Percentiles rank a stretch among this genome's conserved stretches.
Evolutionary conservation across 2,329 filamentous ascomycete genomes (phyloP).

Genomic region (Botrytis elliptica): DNA sequence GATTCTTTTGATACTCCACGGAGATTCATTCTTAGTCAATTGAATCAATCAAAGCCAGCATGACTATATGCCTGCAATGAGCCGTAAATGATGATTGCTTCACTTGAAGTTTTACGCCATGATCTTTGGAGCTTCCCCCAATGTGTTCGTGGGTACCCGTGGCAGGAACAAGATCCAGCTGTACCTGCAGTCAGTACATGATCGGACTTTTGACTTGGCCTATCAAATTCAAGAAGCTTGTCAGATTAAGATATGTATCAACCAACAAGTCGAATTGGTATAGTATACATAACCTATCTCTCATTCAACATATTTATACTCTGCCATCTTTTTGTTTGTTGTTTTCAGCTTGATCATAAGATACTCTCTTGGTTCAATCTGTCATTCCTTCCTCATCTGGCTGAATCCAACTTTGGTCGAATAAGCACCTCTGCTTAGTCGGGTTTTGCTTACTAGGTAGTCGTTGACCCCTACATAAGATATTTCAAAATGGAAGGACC

Average conservation of each 20-base stretch:
- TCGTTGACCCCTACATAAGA: background rate
- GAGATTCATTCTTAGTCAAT: constrained; percentile 9
- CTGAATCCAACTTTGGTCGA: background rate
- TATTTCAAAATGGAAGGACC: constrained; percentile 20
- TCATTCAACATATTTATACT: background rate
- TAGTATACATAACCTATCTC: background rate
- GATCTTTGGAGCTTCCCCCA: constrained; percentile 6
- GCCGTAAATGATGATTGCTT: constrained; percentile 19
- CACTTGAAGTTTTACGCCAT: constrained; percentile 19
- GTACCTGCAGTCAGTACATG: constrained; percentile 8
- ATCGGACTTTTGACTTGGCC: background rate
- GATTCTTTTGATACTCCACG: background rate
- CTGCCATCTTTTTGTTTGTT: background rate
- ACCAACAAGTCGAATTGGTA: background rate
- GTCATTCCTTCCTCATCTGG: background rate
- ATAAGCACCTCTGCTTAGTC: background rate
- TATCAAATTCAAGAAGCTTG: background rate
- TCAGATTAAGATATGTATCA: background rate
- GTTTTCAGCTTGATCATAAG: background rate
- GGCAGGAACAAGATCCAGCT: constrained; percentile 3
- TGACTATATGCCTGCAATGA: constrained; percentile 18
- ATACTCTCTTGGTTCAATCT: background rate
- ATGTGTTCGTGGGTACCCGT: background rate
- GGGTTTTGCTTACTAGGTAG: background rate
- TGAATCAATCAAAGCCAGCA: constrained; percentile 9